phyloP scores from a whole-genome alignment of 441 rosid species.

The Euphorbia schlechtendalii region DNA sequence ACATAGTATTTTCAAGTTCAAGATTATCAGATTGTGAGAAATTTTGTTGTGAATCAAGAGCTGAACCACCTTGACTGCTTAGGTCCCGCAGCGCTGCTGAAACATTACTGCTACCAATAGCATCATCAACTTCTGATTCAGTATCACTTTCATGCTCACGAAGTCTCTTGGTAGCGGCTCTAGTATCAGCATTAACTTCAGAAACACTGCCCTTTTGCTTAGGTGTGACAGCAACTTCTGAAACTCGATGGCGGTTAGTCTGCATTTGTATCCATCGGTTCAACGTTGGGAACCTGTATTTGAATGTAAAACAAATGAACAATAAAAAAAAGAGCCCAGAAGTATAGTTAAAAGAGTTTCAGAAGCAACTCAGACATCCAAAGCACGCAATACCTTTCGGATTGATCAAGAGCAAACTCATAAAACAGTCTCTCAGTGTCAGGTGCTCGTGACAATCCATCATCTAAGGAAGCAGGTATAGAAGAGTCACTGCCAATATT shows the following conservation, averaged over 20 bases:
- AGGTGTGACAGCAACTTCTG: conserved; percentile 83
- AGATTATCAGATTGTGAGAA: conserved; percentile 37
- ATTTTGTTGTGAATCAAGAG: conserved; percentile 31
- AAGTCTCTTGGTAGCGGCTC: conserved; percentile 67
- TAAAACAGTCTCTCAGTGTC: conserved; percentile 77
- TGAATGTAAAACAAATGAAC: conserved; percentile 18
- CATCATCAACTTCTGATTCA: conserved; percentile 73
- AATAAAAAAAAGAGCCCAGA: conserved; percentile 19
- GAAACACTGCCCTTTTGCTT: conserved; percentile 43
- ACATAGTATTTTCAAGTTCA: conserved; percentile 57
- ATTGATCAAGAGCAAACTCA: conserved; percentile 98
- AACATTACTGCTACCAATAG: conserved; percentile 32
- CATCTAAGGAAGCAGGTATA: conserved; percentile 63
- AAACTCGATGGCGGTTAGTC: conserved; percentile 92
- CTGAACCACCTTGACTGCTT: conserved; percentile 39
- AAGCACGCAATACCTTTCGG: conserved; percentile 74
- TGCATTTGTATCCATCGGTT: conserved; percentile 99
- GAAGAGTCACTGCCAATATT: conserved; percentile 67
- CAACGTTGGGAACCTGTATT: conserved; percentile 81
- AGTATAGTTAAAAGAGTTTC: conserved; percentile 12
- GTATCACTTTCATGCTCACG: conserved; percentile 75
- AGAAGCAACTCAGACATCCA: conserved; percentile 13
- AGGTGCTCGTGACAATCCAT: conserved; percentile 57
- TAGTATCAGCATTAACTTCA: conserved; percentile 47
- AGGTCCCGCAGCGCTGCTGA: conserved; percentile 37